Evolutionary conservation across 2,329 filamentous ascomycete species (phyloP), one percentile per base, ranked within the genome.

Genomic region (Ascochyta viciae-villosae): DNA sequence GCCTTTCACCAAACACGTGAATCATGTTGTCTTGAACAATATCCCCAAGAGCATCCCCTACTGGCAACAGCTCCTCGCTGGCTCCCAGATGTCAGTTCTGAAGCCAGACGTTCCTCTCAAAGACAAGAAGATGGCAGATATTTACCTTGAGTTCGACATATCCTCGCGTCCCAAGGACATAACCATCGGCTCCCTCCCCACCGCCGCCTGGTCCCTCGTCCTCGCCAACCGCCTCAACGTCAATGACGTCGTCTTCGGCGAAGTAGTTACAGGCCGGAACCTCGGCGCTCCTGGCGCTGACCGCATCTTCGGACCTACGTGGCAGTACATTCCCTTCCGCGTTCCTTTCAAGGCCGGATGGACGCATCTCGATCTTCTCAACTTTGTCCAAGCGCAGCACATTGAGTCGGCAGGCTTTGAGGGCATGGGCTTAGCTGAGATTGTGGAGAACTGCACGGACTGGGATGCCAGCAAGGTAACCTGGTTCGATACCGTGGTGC

Each of bases 301-400:
- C 57, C 77, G 77, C 49, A 84, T 88, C 42, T 80, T 85, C 41
- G 88, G 88, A 0, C 87, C 87, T 0, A 88, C 86, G 58, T 87
- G 87, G 80, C 87, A 89, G 63, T 87, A 89, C 66, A 80, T 88
- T 1, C 87, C 88, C 0, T 81, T 89, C 33, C 81, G 87, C 19
- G 82, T 89, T 13, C 76, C 75, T 26, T 85, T 89, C 64, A 74
- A 77, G 3, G 64, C 78, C 0, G 67, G 72, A 3, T 85, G 83
- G 81, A 73, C 74, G 1, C 66, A 72, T 26, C 53, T 64, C 12
- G 68, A 74, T 27, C 63, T 78, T 0, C 62, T 79, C 9, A 58
- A 60, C 9, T 62, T 64, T 26, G 72, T 79, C 16, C 77, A 77
- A 38, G 50, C 62, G 1, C 76, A 78, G 48, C 64, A 73, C 41